phyloP scores from a whole-genome alignment of 305 asterid species.

The Solanum hybrid region DNA sequence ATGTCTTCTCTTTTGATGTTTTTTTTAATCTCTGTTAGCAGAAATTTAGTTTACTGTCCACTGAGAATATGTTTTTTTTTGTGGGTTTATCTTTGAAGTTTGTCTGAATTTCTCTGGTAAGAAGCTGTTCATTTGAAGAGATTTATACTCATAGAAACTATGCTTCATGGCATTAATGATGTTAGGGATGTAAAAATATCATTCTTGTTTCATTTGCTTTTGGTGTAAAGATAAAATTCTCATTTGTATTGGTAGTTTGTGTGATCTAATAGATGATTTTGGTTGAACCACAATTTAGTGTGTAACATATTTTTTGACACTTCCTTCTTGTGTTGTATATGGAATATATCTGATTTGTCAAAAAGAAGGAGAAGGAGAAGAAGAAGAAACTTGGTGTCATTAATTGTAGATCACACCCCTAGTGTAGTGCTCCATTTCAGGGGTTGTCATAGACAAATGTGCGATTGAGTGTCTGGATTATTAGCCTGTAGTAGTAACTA shows the following conservation, averaged over 20 bases:
- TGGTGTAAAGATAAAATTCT: neutral
- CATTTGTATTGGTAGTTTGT: neutral
- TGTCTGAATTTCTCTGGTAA: neutral
- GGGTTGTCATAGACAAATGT: neutral
- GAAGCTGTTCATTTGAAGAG: neutral
- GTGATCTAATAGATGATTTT: neutral
- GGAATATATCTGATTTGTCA: neutral
- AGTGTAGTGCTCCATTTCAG: neutral
- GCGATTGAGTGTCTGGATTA: neutral
- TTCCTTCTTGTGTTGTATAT: neutral
- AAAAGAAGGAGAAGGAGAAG: neutral
- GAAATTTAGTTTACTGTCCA: neutral
- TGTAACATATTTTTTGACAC: neutral
- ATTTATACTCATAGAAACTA: neutral
- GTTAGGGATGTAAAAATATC: neutral
- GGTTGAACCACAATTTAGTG: neutral
- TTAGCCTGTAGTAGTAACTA: neutral
- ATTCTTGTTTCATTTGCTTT: neutral
- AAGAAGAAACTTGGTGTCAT: neutral
- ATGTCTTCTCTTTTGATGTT: neutral
- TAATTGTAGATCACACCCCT: neutral
- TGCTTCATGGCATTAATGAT: neutral
- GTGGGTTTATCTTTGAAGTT: neutral
- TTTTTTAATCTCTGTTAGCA: neutral
- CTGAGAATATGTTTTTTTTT: neutral